phyloP scores from a whole-genome alignment of 2,329 filamentous ascomycete genomes.

The Claviceps cyperi region DNA sequence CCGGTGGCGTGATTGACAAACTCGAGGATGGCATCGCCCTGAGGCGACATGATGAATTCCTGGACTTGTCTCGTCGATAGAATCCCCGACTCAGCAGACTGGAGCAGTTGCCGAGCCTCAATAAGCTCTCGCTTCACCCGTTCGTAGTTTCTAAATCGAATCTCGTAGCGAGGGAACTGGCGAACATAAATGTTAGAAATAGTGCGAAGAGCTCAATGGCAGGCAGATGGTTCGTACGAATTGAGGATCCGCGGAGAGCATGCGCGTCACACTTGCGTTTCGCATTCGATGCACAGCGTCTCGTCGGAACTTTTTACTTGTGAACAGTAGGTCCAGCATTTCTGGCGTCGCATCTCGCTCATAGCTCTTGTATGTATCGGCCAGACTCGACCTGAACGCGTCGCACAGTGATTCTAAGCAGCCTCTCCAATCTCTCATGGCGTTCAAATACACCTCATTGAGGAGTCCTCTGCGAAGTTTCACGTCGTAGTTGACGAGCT shows the following conservation, averaged over 20 bases:
- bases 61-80: constrained; percentile 23
- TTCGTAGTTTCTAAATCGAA: constrained; percentile 33
- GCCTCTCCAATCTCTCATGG: constrained; percentile 30
- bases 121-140: constrained; percentile 26
- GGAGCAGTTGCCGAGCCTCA: constrained; percentile 25
- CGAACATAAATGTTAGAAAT: background rate
- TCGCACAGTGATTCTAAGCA: constrained; percentile 28
- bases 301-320: constrained; percentile 26
- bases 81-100: constrained; percentile 26
- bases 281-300: constrained; percentile 31
- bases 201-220: background rate
- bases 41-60: constrained; percentile 28
- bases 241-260: constrained; percentile 28
- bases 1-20: constrained; percentile 30
- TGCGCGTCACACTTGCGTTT: constrained; percentile 27
- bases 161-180: constrained; percentile 29
- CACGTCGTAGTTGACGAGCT: constrained; percentile 16
- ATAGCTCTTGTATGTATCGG: constrained; percentile 30
- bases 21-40: constrained; percentile 36
- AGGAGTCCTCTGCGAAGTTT: constrained; percentile 7
- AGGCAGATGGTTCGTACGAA: constrained; percentile 19
- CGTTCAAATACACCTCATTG: constrained; percentile 21
- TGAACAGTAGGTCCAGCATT: constrained; percentile 29
- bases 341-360: constrained; percentile 28
- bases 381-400: constrained; percentile 25